Base-by-base conservation (phyloP, 768 basidiomycete genomes). In the Chlorophyllum brunneum region DNA sequence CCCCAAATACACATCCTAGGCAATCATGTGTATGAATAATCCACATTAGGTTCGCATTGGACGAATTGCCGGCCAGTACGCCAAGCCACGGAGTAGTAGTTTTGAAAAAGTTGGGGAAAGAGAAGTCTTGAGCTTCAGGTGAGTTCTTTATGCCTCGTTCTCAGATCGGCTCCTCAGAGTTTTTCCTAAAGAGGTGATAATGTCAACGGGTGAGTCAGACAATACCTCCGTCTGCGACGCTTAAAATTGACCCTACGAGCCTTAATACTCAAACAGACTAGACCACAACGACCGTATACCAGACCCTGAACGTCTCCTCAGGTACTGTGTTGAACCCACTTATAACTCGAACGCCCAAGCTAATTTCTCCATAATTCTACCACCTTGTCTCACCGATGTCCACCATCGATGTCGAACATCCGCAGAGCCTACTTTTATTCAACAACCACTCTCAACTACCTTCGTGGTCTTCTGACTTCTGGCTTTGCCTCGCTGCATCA, bases 51-150 rank as follows among this genome's bases (percentile, higher is more conserved):
- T 89, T 45, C 83, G 90, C 29, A 82, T 93, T 46, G 91, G 91
- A 5, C 82, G 97, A 9, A 98, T 98, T 56, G 97, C 95, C 0
- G 95, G 95, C 0, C 95, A 97, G 65, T 97, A 95, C 59, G 94
- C 95, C 13, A 97, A 95, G 66, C 97, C 95, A 1, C 78, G 95
- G 50, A 91, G 88, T 61, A 94, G 88, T 62, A 71, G 74, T 9
- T 90, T 79, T 10, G 95, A 99, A 67, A 82, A 77, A 54, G 75
- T 95, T 7, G 84, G 81, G 13, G 86, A 84, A 42, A 78, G 73
- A 27, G 81, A 92, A 58, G 87, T 98, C 0, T 68, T 86, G 45
- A 95, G 89, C 65, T 98, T 98, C 67, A 79, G 92, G 92, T 90
- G 51, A 15, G 79, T 67, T n/a, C 30, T 48, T 40, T 45, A 23